Evolutionary conservation across 2,329 filamentous ascomycete species (phyloP).

Genomic region (Ceratocystiopsis sp.): DNA sequence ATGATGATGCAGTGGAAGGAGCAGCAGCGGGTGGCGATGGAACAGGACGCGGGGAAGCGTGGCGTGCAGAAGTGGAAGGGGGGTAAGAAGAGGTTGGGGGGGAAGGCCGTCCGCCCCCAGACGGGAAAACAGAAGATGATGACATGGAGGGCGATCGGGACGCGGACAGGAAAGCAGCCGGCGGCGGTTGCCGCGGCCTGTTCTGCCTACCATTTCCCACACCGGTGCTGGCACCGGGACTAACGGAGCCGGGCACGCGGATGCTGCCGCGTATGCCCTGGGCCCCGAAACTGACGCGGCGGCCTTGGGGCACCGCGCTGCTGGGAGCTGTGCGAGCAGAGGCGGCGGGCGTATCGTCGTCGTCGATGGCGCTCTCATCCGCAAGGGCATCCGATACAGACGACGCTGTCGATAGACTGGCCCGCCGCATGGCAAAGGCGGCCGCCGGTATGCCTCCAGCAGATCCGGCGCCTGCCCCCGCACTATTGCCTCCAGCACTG

Average conservation of each 20-base stretch:
- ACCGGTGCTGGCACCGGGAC: conserved; percentile 37
- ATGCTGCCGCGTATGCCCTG: conserved; percentile 45
- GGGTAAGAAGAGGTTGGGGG: not conserved
- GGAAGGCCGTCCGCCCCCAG: too few species aligned
- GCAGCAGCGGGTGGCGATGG: too few species aligned
- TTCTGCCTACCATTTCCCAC: conserved; percentile 36
- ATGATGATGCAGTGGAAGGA: too few species aligned
- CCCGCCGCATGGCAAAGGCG: conserved; percentile 37
- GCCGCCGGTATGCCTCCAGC: conserved; percentile 13
- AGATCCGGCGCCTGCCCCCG: not conserved
- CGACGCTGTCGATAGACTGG: conserved; percentile 50
- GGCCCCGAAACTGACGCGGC: conserved; percentile 80
- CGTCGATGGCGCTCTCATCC: conserved; percentile 59
- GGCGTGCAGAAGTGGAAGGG: too few species aligned
- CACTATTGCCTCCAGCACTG: conserved; percentile 14
- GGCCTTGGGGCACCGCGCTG: conserved; percentile 48
- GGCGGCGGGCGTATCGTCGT: conserved; percentile 38
- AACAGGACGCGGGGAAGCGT: too few species aligned
- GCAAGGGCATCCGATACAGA: conserved; percentile 27
- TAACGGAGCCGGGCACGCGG: conserved; percentile 39
- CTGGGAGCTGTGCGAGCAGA: conserved; percentile 42
- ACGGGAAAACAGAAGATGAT: not conserved
- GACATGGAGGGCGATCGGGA: not conserved
- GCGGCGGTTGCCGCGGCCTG: too few species aligned
- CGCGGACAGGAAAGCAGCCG: too few species aligned